Evolutionary conservation across 345 rosid genomes (phyloP).

Genomic region (Acer saccharum): DNA sequence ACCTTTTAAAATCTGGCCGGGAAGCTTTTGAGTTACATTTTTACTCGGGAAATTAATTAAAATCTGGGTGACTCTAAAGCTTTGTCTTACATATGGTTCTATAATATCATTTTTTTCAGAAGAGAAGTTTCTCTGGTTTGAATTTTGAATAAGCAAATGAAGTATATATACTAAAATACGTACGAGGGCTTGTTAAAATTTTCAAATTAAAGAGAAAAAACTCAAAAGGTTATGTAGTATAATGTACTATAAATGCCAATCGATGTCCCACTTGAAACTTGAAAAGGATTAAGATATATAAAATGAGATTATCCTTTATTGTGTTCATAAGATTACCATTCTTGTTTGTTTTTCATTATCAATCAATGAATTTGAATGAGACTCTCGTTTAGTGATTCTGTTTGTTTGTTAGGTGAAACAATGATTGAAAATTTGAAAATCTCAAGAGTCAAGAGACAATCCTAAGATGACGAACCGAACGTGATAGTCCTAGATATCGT

Average conservation of each 20-base stretch:
- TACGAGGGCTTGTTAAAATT: not conserved
- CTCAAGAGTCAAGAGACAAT: too few relatives aligned
- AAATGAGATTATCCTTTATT: not conserved
- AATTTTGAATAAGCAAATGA: slow-evolving; percentile 8
- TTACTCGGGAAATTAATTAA: not conserved
- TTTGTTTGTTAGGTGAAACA: too few relatives aligned
- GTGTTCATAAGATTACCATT: not conserved
- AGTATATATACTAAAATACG: too few relatives aligned
- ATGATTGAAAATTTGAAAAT: too few relatives aligned
- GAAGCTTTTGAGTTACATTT: not conserved
- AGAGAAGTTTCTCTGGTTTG: not conserved
- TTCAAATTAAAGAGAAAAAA: not conserved
- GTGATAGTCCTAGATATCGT: too few relatives aligned
- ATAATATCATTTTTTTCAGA: not conserved
- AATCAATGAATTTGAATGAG: too few relatives aligned
- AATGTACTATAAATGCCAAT: not conserved
- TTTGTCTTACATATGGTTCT: not conserved
- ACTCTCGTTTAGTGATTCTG: too few relatives aligned
- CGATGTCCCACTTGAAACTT: not conserved
- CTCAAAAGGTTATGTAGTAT: not conserved
- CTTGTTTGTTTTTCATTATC: too few relatives aligned
- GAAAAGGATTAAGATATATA: too few relatives aligned
- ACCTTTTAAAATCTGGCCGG: not conserved
- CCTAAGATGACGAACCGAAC: too few relatives aligned
- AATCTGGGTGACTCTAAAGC: not conserved